phyloP scores from a whole-genome alignment of 2,329 filamentous ascomycete genomes.

The Thermomyces lanuginosus region DNA sequence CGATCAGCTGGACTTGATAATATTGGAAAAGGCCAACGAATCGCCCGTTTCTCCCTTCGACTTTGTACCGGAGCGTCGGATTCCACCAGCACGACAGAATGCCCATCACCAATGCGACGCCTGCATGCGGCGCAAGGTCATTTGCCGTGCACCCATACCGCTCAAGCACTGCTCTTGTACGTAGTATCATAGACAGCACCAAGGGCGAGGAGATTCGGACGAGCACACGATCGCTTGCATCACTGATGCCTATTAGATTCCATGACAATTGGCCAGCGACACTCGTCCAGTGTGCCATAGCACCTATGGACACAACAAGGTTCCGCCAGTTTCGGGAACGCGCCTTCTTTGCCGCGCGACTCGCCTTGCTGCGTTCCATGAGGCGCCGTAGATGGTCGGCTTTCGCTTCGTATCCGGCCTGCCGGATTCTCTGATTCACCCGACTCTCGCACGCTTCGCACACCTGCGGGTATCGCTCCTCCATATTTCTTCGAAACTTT shows the following conservation, averaged over 20 bases:
- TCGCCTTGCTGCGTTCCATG: conserved; percentile 45
- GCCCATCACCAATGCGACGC: conserved; percentile 25
- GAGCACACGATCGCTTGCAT: conserved; percentile 7
- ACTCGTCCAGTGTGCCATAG: conserved; percentile 27
- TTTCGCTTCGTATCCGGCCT: conserved; percentile 64
- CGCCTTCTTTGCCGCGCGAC: conserved; percentile 16
- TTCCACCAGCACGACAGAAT: conserved; percentile 35
- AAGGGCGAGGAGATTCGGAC: conserved; percentile 7
- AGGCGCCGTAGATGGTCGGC: conserved; percentile 63
- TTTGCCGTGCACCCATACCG: conserved; percentile 15
- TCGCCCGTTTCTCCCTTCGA: conserved; percentile 25
- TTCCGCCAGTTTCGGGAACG: conserved; percentile 28
- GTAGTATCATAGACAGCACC: conserved; percentile 4
- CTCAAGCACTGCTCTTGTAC: conserved; percentile 8
- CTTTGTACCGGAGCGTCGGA: conserved; percentile 29
- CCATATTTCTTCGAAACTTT: conserved; percentile 54
- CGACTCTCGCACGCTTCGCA: conserved; percentile 64
- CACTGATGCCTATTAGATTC: conserved; percentile 22
- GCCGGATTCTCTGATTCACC: conserved; percentile 52
- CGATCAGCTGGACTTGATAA: conserved; percentile 31
- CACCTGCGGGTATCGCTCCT: conserved; percentile 74
- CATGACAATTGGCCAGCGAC: conserved; percentile 28
- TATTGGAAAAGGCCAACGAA: conserved; percentile 29
- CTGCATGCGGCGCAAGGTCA: conserved; percentile 19
- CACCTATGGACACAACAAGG: conserved; percentile 27